Evolutionary conservation across 495 filamentous ascomycete species (phyloP).

Genomic region (Penicillium lividum): DNA sequence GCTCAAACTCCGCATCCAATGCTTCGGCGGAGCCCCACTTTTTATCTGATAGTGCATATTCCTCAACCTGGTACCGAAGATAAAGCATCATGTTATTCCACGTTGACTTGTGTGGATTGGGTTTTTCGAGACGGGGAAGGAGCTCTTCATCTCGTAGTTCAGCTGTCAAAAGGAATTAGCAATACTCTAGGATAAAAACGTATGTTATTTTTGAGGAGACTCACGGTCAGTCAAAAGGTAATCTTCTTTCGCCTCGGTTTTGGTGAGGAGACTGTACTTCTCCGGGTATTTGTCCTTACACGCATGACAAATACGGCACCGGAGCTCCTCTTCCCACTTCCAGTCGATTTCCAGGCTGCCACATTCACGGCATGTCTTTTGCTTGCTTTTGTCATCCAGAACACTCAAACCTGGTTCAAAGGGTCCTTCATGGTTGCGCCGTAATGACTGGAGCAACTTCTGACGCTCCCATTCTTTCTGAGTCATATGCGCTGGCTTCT

Average conservation of each 20-base stretch:
- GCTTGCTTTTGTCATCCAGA: constrained; percentile 58
- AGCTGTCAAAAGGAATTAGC: constrained; percentile 43
- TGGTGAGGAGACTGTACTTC: constrained; percentile 90
- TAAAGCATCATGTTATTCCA: constrained; percentile 99
- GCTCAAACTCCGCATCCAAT: constrained; percentile 87
- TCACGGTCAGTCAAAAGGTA: constrained; percentile 92
- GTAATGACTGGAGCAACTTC: constrained; percentile 66
- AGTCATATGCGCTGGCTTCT: constrained; percentile 87
- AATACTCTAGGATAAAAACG: neutral
- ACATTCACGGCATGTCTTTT: constrained; percentile 83
- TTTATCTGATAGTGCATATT: constrained; percentile 77
- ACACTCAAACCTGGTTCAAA: constrained; percentile 85
- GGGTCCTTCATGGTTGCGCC: constrained; percentile 72
- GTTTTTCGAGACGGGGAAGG: constrained; percentile 81
- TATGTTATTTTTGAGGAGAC: constrained; percentile 20
- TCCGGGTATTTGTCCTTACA: constrained; percentile 91
- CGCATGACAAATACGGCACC: constrained; percentile 64
- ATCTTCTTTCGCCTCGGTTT: constrained; percentile 94
- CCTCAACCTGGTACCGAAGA: constrained; percentile 89
- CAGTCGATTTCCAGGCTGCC: constrained; percentile 84
- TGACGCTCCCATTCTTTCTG: constrained; percentile 88
- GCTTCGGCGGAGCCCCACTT: constrained; percentile 86
- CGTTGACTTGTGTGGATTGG: constrained; percentile 92
- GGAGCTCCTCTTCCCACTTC: constrained; percentile 84
- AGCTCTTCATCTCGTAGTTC: constrained; percentile 84